Percentiles rank a stretch among this genome's conserved stretches.
These are phyloP conservation scores for Tolypocladium capitatum DNA, from an alignment of 2,329 filamentous ascomycete species.

Conservation along the genomic window DNA sequence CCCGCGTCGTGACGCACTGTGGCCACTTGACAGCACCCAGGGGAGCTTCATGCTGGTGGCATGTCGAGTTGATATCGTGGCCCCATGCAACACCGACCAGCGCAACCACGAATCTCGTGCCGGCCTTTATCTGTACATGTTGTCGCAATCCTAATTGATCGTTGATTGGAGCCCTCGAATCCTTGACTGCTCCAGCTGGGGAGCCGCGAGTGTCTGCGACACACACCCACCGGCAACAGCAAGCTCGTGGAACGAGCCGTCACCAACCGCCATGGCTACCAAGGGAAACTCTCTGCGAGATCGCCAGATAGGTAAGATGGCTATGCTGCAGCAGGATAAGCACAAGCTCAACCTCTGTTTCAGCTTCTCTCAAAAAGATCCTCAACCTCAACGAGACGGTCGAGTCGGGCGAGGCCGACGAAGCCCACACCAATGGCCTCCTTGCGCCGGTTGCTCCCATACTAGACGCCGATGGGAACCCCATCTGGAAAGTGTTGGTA, in stretches of 20 bases:
- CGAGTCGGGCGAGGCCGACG: conserved; percentile 46
- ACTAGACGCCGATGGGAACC: conserved; percentile 74
- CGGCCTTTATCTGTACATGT: background rate
- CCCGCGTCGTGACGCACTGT: conserved; percentile 3
- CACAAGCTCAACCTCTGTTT: conserved; percentile 1
- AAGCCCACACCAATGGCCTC: conserved; percentile 49
- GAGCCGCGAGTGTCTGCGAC: conserved; percentile 1
- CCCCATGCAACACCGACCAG: conserved; percentile 4
- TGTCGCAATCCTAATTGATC: background rate
- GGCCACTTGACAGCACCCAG: conserved; percentile 2
- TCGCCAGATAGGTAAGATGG: conserved; percentile 31
- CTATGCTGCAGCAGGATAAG: background rate
- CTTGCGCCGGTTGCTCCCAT: conserved; percentile 63
- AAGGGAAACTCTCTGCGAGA: conserved; percentile 34
- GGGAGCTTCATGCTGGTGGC: conserved; percentile 1
- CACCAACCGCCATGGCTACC: conserved; percentile 26
- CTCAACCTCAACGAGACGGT: conserved; percentile 80
- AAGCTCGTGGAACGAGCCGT: conserved; percentile 1
- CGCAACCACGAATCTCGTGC: background rate
- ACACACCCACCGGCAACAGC: background rate
- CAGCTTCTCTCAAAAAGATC: conserved; percentile 88
- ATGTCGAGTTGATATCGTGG: conserved; percentile 7
- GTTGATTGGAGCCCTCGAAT: background rate
- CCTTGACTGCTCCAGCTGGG: background rate
- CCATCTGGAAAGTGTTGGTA: conserved; percentile 94